Evolutionary conservation across 1,284 basidiomycete species (phyloP).

Genomic region (Cutaneotrichosporon sp.): DNA sequence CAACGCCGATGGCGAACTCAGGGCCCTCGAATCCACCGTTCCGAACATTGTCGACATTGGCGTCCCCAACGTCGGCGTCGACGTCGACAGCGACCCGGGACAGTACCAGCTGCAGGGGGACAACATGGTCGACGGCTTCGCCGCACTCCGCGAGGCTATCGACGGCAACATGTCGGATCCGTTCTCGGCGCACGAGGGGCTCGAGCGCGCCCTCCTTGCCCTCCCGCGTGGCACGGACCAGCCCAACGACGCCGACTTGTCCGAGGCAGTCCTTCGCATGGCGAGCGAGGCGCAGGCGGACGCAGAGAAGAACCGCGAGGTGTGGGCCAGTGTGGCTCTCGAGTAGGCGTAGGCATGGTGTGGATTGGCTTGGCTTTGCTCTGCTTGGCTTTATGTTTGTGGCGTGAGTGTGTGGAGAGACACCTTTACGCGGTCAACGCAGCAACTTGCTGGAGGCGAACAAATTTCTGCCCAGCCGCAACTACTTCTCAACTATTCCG

Average conservation of each 20-base stretch:
- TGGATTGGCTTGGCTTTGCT: too few relatives aligned
- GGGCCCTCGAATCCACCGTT: too few relatives aligned
- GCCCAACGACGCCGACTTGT: constrained; percentile 7
- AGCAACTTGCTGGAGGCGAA: too few relatives aligned
- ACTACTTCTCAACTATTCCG: too few relatives aligned
- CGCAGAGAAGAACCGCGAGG: constrained; percentile 12
- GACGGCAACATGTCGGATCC: constrained; percentile 10
- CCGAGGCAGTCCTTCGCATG: constrained; percentile 18
- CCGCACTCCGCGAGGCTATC: constrained; percentile 6
- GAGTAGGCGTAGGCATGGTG: not conserved
- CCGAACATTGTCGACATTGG: constrained; percentile 56
- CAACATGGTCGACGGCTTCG: constrained; percentile 8
- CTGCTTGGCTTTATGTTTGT: too few relatives aligned
- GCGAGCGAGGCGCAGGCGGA: constrained; percentile 6
- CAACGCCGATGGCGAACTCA: constrained; percentile 1
- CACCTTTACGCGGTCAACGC: too few relatives aligned
- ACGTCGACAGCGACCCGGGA: constrained; percentile 24
- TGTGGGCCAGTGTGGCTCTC: constrained; percentile 6
- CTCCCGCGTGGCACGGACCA: constrained; percentile 14
- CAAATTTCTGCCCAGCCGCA: too few relatives aligned
- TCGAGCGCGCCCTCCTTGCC: constrained; percentile 20
- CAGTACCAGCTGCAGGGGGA: too few relatives aligned
- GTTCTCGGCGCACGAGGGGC: constrained; percentile 16
- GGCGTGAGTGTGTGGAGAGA: too few relatives aligned
- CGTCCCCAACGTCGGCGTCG: constrained; percentile 67